A percentile compares a stretch with the other conserved stretches of the same genome.
Conservation (phyloP, 495 filamentous ascomycete genomes). For the Penicillium pancosmium region DNA sequence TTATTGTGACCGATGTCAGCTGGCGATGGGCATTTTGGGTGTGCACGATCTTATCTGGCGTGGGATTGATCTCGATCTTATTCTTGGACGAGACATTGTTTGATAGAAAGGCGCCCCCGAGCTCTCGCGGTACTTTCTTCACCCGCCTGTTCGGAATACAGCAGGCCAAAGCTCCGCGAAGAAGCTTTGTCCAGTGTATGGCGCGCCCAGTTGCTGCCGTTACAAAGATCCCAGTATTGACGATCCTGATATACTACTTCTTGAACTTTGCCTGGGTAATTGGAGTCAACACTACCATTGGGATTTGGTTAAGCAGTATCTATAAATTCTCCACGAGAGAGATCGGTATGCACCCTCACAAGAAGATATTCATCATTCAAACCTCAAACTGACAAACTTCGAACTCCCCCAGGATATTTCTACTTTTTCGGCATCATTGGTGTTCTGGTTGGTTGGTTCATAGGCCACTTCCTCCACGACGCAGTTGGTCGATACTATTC, state of each 20-base stretch:
- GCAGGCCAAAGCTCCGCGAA: not conserved
- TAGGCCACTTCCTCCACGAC: slow-evolving; percentile 15
- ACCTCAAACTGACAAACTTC: not conserved
- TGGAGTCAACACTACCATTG: slow-evolving; percentile 15
- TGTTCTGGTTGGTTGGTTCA: slow-evolving; percentile 10
- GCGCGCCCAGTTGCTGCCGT: slow-evolving; percentile 8
- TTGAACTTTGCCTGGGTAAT: slow-evolving; percentile 15
- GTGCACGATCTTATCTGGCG: slow-evolving; percentile 6
- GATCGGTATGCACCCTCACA: slow-evolving; percentile 3
- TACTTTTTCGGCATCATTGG: slow-evolving; percentile 17
- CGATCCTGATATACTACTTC: slow-evolving; percentile 14
- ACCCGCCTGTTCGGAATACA: slow-evolving; percentile 6
- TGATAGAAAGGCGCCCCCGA: slow-evolving; percentile 4
- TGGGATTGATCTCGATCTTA: slow-evolving; percentile 8
- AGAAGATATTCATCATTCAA: not conserved
- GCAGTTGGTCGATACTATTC: slow-evolving; percentile 13
- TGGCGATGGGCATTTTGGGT: slow-evolving; percentile 17
- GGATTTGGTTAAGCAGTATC: slow-evolving; percentile 14
- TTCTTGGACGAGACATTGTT: slow-evolving; percentile 12
- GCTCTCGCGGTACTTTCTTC: slow-evolving; percentile 3
- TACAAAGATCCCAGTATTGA: slow-evolving; percentile 13
- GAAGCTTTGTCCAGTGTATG: slow-evolving; percentile 12
- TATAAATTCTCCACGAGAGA: slow-evolving; percentile 10
- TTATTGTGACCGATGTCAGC: slow-evolving; percentile 12
- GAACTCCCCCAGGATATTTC: slow-evolving; percentile 3